Base-by-base conservation (phyloP, 2,329 filamentous ascomycete species). In the Didymella exigua region DNA sequence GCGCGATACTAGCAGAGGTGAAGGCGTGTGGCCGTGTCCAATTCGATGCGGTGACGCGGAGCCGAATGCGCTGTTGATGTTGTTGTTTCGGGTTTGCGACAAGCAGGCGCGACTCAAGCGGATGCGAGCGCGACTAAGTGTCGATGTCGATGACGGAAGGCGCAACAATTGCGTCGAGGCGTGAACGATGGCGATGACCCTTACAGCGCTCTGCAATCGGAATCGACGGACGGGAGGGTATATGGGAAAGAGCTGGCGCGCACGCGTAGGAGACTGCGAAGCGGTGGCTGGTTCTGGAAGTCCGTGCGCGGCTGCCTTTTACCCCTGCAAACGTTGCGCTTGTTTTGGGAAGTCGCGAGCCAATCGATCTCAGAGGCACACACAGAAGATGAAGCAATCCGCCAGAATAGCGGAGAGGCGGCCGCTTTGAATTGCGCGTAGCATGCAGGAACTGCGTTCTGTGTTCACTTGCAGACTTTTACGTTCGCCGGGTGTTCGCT, bases 161-260 rank as follows among this genome's bases (percentile, higher is more conserved):
- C 57, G 43, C 48, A 55, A 41, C 48, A 57, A 44, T 45, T 36
- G 49, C 44, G 48, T 44, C 40, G 54, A 40, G 27, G 49, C 34
- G 41, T 44, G 47, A 47, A 31, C 57, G 57, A 58, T 56, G 58
- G 61, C 63, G 63, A 67, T 66, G 61, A 66, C 60, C 58, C 62
- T 65, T 69, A 45, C 53, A 49, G 59, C 61, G 63, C 57, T 62
- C 61, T 59, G 57, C 51, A 40, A 55, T 55, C 52, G 52, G 46
- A 51, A 61, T 60, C 63, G 68, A 66, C 66, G 63, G 59, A 59
- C 59, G 63, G 60, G 62, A 54, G 64, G 67, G 63, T 59, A 62
- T 58, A 65, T 61, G 61, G 56, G 58, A 55, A 49, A 42, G 36
- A 38, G 36, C 36, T 55, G 61, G 62, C 63, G 65, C 63, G 63